Base-by-base conservation (phyloP, 352 stramenopile genomes). In the Pythium scleroteichum region DNA sequence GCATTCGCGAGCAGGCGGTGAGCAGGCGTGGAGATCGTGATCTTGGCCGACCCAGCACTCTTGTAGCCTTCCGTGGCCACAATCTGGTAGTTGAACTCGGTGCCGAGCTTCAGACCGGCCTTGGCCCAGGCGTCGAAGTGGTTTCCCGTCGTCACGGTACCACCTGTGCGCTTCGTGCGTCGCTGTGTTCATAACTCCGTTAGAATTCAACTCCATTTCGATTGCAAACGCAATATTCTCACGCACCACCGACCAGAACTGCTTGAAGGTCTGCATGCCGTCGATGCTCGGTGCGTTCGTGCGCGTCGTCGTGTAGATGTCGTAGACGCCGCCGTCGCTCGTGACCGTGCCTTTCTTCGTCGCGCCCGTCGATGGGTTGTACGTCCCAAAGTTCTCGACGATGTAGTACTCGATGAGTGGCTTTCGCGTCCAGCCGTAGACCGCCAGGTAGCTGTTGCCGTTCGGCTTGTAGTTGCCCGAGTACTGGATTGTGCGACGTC, bases 391-490 rank as follows among this genome's bases (percentile, higher is more conserved):
- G 51, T 48, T 58, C 16, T 58, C 51, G 5, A 58, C 51, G 17
- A 58, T 58, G 20, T 58, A 58, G 51, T 58, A 58, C 51, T 58
- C 51, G 35, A 58, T 58, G 20, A 58, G 38, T 23, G 51, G 51
- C 4, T 58, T 58, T 5, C 51, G 51, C 20, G 51, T 58, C 51
- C 51, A 58, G 33, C 51, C 51, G 23, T 58, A 58, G 19, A 58
- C 51, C 4, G 51, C 33, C 6, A 56, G 20, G 50, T 56, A 56
- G 38, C 32, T 33, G 50, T 56, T 56, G 50, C 50, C 50, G 33
- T 56, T 56, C 26, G 50, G 50, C 20, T 24, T 32, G 50, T 23
- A 56, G 3, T 17, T 20, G 32, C 50, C 50, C 9, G 32, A 35
- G 50, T 56, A 56, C 19, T 45, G 44, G 32, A 56, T 56, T 17